Base-by-base conservation (phyloP, 192 early-diverging fungal species). In the Mortierella antarctica region DNA sequence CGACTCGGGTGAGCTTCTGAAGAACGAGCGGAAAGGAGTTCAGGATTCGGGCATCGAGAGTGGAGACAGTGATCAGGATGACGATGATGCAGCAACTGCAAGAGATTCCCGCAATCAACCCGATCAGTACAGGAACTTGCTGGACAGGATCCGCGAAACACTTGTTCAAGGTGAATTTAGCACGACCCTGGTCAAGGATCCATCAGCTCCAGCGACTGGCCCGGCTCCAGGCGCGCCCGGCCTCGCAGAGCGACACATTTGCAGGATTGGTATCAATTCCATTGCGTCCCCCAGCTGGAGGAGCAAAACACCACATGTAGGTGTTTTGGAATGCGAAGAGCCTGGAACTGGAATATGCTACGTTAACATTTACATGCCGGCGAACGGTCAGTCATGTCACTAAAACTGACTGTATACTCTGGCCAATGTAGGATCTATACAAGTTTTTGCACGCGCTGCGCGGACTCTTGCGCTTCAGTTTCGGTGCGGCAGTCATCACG, bases 201-300 rank as follows among this genome's bases (percentile, higher is more conserved):
- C 68, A 15, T 63, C 67, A 21, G 68, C 62, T 49, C 77, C 74
- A 17, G 59, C 82, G 10, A 3, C 31, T 2, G 31, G 31, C 31
- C 46, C 74, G 6, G 73, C 87, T 0, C 68, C 72, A 1, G 54
- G 83, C 2, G 66, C 74, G 0, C 66, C 84, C 7, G 68, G 76
- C 17, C 62, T 67, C 39, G 70, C 76, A 8, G 82, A 88, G 49
- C 88, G 91, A 74, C 89, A 91, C 53, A 86, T 93, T 6, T 86
- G 97, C 52, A 87, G 96, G 49, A 91, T 98, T 47, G 92, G 88
- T 18, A 91, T 98, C 44, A 90, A 92, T 31, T 93, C 93, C 11
- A 73, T 98, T 51, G 93, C 88, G 17, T 95, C 95, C 4, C 93
- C 94, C 15, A 87, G 85, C 61, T 98, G 96, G 96, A 88, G 82